Conservation (phyloP, 495 filamentous ascomycete species). For the Parathielavia appendiculata region DNA sequence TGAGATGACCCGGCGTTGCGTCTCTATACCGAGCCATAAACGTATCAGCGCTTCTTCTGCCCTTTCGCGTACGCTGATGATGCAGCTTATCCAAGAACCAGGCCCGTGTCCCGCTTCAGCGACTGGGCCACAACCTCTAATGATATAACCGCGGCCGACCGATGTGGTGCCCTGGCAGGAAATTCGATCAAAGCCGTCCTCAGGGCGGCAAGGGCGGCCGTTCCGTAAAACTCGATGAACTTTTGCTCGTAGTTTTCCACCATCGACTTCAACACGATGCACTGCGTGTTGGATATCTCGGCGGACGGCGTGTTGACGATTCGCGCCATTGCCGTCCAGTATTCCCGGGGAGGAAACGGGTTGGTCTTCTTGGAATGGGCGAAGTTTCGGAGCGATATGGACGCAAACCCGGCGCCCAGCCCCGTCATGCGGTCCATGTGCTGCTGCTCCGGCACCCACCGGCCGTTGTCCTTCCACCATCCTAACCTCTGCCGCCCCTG, state of each 20-base stretch:
- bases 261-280: conserved; percentile 70
- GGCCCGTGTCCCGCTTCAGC: conserved; percentile 54
- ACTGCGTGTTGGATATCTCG: conserved; percentile 70
- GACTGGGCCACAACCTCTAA: conserved; percentile 56
- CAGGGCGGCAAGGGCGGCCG: conserved; percentile 59
- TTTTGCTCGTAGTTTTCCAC: conserved; percentile 63
- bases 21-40: background rate
- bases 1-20: background rate
- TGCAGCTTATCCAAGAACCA: conserved; percentile 34
- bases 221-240: conserved; percentile 74
- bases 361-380: conserved; percentile 58
- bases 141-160: conserved; percentile 52
- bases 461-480: conserved; percentile 59
- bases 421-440: conserved; percentile 82
- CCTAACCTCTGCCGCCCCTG: conserved; percentile 65
- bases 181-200: conserved; percentile 62
- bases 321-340: conserved; percentile 69
- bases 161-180: conserved; percentile 48
- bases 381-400: conserved; percentile 78
- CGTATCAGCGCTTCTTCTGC: background rate
- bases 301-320: conserved; percentile 65
- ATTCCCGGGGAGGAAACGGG: conserved; percentile 72
- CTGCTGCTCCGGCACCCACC: conserved; percentile 57
- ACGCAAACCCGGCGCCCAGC: conserved; percentile 74
- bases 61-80: background rate